Base-by-base conservation (phyloP, 192 early-diverging fungal genomes). In the Linnemannia zychae region DNA sequence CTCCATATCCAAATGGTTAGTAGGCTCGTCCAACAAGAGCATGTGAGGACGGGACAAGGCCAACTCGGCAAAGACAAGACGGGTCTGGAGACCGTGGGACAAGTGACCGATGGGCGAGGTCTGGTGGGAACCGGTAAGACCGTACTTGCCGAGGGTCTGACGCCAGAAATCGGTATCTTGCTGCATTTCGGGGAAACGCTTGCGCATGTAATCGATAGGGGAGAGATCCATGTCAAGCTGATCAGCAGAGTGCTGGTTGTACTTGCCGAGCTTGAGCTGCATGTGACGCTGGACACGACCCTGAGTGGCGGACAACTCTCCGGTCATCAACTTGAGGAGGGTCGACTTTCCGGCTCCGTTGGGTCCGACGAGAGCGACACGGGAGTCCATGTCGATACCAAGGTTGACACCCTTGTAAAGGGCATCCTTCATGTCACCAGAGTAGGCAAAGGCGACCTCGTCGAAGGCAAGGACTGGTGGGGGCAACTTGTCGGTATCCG, bases 21-120 rank as follows among this genome's bases (percentile, higher is more conserved):
- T 99, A 76, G 98, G 98, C 94, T 99, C 99, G 80, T 99, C 99
- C 82, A 99, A 94, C 78, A 99, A 90, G 78, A 99, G 89, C 78
- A 99, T 96, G 89, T 98, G 97, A 74, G 99, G 98, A 75, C 92
- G 90, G 71, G 93, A 90, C 66, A 99, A 89, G 7, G 97, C 95
- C 20, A 99, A 90, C 77, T 97, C 96, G 50, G 97, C 97, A 90
- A 99, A 99, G 20, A 99, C 97, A 74, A 99, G 94, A 57, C 98
- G 96, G 78, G 97, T 94, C 82, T 96, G 95, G 79, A 98, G 95
- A 78, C 98, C 98, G 87, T 99, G 98, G 33, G 97, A 98, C 47
- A 99, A 91, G 28, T 96, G 95, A 28, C 84, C 88, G 79, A 99
- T 99, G 44, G 93, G 91, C 86, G 94, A 94, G 79, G 97, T 96